A percentile compares a stretch with the other conserved stretches of the same genome.
phyloP scores from a whole-genome alignment of 768 basidiomycete species.

The Suillus bovinus region DNA sequence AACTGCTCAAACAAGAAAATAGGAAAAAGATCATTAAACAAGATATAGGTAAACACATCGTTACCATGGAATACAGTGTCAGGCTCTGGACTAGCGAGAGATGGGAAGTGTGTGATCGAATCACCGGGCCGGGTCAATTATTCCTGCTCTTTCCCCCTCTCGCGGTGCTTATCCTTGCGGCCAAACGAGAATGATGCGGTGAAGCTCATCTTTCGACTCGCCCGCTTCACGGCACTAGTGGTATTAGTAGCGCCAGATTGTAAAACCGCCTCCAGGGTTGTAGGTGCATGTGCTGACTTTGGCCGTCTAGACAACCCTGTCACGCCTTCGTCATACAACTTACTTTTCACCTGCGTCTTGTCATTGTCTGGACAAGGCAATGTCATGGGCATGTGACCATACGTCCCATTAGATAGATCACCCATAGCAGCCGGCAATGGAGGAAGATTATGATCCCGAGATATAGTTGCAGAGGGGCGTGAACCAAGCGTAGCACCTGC shows the following conservation, averaged over 20 bases:
- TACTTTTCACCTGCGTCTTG: conserved; percentile 10
- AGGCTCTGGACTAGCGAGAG: neutral
- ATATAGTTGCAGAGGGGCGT: conserved; percentile 23
- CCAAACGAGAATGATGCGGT: conserved; percentile 57
- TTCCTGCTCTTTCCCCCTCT: conserved; percentile 38
- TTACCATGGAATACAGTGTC: conserved; percentile 4
- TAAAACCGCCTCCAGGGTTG: conserved; percentile 16
- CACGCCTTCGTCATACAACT: neutral
- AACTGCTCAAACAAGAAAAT: conserved; percentile 16
- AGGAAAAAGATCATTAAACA: conserved; percentile 29
- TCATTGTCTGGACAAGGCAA: conserved; percentile 5
- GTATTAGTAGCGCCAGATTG: conserved; percentile 33
- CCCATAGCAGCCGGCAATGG: neutral
- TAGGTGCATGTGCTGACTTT: conserved; percentile 29
- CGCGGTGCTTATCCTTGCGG: conserved; percentile 53
- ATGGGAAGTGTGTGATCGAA: neutral
- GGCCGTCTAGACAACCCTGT: conserved; percentile 17
- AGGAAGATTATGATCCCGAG: conserved; percentile 15
- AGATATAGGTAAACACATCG: conserved; percentile 12
- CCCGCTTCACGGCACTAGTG: conserved; percentile 11
- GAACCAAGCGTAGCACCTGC: conserved; percentile 31
- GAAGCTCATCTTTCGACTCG: conserved; percentile 69
- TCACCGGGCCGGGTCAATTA: conserved; percentile 12
- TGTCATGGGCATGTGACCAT: neutral
- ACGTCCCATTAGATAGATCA: neutral